A percentile compares a stretch with the other conserved stretches of the same genome.
These are phyloP conservation scores for Diaporthe sp. DNA, from an alignment of 2,329 filamentous ascomycete species.

Conservation along the genomic window DNA sequence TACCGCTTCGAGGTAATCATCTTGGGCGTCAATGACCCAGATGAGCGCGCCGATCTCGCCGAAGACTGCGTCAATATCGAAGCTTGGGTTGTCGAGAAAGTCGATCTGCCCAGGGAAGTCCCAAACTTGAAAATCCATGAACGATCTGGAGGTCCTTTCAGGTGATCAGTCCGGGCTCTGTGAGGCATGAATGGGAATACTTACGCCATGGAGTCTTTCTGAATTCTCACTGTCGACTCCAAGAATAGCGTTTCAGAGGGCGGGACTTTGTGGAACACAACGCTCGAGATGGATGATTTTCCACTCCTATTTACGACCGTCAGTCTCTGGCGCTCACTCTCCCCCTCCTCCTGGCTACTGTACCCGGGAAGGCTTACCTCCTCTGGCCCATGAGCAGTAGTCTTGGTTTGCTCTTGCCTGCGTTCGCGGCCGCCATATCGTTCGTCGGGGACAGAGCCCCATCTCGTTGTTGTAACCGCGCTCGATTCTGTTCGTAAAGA, in stretches of 20 bases:
- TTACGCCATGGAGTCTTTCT: conserved; percentile 95
- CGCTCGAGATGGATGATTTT: conserved; percentile 98
- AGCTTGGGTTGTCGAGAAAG: conserved; percentile 86
- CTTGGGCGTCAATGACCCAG: conserved; percentile 98
- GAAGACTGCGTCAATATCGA: conserved; percentile 94
- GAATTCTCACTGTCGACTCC: conserved; percentile 93
- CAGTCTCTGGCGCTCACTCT: conserved; percentile 37
- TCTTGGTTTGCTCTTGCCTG: conserved; percentile 81
- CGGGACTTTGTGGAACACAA: conserved; percentile 98
- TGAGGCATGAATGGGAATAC: conserved; percentile 50
- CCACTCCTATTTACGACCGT: conserved; percentile 77
- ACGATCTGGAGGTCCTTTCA: conserved; percentile 74
- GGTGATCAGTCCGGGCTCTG: conserved; percentile 9
- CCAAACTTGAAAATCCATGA: conserved; percentile 99
- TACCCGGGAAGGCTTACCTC: conserved; percentile 71
- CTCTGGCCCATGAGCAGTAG: conserved; percentile 95
- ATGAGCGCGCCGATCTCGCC: conserved; percentile 94
- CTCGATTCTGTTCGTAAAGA: conserved; percentile 73
- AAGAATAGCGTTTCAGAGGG: conserved; percentile 96
- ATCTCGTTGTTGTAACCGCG: conserved; percentile 65
- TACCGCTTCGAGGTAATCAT: conserved; percentile 96
- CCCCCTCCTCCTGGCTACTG: not conserved
- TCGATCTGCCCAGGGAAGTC: conserved; percentile 97
- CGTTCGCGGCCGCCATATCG: conserved; percentile 60
- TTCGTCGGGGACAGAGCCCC: conserved; percentile 55